Conservation (phyloP, 2,329 filamentous ascomycete genomes). For the Fusarium sacchari region DNA sequence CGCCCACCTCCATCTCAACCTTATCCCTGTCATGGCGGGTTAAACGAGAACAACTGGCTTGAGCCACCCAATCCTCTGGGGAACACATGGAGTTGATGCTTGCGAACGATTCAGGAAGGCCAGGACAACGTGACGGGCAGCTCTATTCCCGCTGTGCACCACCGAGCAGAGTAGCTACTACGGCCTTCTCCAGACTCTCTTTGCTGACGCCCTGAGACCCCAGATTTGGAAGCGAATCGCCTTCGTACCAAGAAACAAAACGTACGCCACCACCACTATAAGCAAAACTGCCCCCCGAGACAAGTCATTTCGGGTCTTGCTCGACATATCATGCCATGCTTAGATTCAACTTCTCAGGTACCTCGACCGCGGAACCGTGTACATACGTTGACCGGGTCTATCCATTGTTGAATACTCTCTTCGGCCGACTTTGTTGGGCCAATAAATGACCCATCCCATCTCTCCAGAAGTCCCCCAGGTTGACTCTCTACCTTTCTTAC, state of each 20-base stretch:
- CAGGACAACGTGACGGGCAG: neutral
- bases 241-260: slow-evolving; percentile 3
- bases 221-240: slow-evolving; percentile 20
- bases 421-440: slow-evolving; percentile 28
- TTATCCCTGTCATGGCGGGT: slow-evolving; percentile 22
- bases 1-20: slow-evolving; percentile 28
- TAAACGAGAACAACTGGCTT: slow-evolving; percentile 34
- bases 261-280: slow-evolving; percentile 29
- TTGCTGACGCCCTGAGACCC: neutral
- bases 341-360: neutral
- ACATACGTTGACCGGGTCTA: slow-evolving; percentile 19
- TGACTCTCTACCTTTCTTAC: slow-evolving; percentile 21
- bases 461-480: slow-evolving; percentile 41
- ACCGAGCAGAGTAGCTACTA: neutral
- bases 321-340: slow-evolving; percentile 28
- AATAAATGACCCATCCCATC: slow-evolving; percentile 28
- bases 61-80: slow-evolving; percentile 19
- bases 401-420: slow-evolving; percentile 9
- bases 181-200: slow-evolving; percentile 19
- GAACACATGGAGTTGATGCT: slow-evolving; percentile 21
- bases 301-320: slow-evolving; percentile 25
- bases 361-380: slow-evolving; percentile 23
- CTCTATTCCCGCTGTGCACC: neutral
- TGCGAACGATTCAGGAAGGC: slow-evolving; percentile 6
- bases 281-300: slow-evolving; percentile 10